Conservation (phyloP, 805 yeast genomes). For the Metschnikowia drakensbergensis region DNA sequence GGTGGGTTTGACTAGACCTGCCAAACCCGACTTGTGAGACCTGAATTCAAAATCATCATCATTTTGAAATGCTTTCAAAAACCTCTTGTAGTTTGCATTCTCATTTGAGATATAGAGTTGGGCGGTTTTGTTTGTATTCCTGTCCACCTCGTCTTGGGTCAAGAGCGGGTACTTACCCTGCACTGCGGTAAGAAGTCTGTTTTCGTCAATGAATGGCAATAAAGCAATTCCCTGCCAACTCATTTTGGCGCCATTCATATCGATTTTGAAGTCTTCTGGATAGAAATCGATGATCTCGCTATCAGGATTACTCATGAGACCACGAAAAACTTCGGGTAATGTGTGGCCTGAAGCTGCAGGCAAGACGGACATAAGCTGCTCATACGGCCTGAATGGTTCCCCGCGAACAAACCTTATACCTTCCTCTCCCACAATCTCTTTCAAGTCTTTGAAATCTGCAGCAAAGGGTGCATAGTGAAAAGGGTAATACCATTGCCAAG, state of each 20-base stretch:
- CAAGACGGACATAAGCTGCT: conserved; percentile 89
- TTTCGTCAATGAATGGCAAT: conserved; percentile 85
- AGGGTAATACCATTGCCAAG: conserved; percentile 98
- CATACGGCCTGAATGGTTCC: conserved; percentile 83
- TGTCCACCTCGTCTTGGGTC: conserved; percentile 59
- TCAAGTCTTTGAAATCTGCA: conserved; percentile 64
- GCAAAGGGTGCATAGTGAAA: conserved; percentile 99
- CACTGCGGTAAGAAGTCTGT: conserved; percentile 64
- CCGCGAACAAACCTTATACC: conserved; percentile 62
- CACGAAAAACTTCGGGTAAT: conserved; percentile 75
- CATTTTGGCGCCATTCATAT: conserved; percentile 94
- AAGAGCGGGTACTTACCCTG: conserved; percentile 58
- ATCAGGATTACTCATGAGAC: conserved; percentile 71
- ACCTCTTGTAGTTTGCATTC: conserved; percentile 49
- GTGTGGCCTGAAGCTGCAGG: conserved; percentile 93
- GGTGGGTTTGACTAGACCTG: conserved; percentile 50
- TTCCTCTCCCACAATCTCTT: conserved; percentile 39
- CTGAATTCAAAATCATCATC: conserved; percentile 40
- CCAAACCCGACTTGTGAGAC: conserved; percentile 50
- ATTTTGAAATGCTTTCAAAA: conserved; percentile 30
- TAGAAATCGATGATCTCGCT: conserved; percentile 89
- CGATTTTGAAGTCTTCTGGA: conserved; percentile 83
- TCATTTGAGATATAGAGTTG: conserved; percentile 63
- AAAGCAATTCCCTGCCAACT: conserved; percentile 93
- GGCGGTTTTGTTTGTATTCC: conserved; percentile 71